Evolutionary conservation across 2,329 filamentous ascomycete genomes (phyloP), one percentile per base, ranked within the genome.

Genomic region (Aspergillus thermomutatus): DNA sequence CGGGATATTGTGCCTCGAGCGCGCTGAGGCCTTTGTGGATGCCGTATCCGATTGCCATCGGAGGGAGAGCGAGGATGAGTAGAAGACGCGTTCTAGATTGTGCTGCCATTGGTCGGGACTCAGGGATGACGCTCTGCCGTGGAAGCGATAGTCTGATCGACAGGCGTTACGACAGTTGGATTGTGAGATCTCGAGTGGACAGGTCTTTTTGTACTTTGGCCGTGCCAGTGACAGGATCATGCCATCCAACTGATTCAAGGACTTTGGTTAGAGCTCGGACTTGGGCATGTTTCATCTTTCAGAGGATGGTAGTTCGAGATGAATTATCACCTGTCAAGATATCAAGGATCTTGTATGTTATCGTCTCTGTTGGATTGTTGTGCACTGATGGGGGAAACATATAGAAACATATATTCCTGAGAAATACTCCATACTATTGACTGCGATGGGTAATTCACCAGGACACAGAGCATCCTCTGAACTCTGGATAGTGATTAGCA

Each of bases 1-100:
- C 52, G 28, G 69, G 68, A 46, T 71, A 72, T 62, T 61, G 61
- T 4, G 55, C 45, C 57, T 72, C 67, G 0, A 72, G 64, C 9
- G 57, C 41, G 51, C 25, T 60, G 2, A 71, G 60, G 10, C 57
- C 59, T 10, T 54, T 49, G 47, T 71, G 63, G 11, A 60, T 59
- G 50, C 60, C 54, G 54, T 67, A 68, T 31, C 55, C 52, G 26
- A 60, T 51, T 26, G 60, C 43, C 1, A 58, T 43, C 1, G 62
- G 58, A 3, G 61, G 60, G 3, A 56, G 19, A 14, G 56, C 23
- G 27, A 66, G 54, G 45, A 60, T 53, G 43, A 57, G 25, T 7
- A 61, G 19, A 7, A 61, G 26, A n/a, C 59, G 59, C 11, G 54
- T 41, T 28, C 50, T 8, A 27, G 37, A n/a, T 9, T 34, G 50